phyloP scores from a whole-genome alignment of 805 yeast species.

The Diddensiella transvaalensis region DNA sequence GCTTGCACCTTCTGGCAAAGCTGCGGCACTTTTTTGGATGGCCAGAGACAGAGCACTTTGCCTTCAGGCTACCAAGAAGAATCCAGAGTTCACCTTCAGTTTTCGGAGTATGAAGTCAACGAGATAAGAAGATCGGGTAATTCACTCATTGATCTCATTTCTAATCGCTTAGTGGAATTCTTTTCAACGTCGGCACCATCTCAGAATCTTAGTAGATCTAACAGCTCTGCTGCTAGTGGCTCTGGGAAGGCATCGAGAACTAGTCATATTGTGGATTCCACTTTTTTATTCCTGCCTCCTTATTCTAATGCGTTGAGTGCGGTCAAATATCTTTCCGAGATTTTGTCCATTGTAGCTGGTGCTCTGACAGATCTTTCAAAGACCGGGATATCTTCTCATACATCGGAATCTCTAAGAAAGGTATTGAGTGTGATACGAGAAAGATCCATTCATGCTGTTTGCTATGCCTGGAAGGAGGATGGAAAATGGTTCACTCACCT shows the following conservation, averaged over 20 bases:
- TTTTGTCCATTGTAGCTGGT: constrained; percentile 33
- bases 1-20: constrained; percentile 52
- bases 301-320: constrained; percentile 60
- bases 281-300: constrained; percentile 61
- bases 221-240: too few species aligned
- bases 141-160: constrained; percentile 37
- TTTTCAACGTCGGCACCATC: constrained; percentile 19
- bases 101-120: constrained; percentile 43
- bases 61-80: constrained; percentile 41
- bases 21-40: constrained; percentile 51
- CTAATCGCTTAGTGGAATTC: constrained; percentile 25
- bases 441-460: constrained; percentile 45
- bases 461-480: constrained; percentile 52
- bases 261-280: constrained; percentile 14
- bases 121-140: constrained; percentile 40
- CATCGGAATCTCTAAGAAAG: constrained; percentile 38
- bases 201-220: background rate
- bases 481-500: constrained; percentile 35
- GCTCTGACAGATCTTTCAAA: constrained; percentile 44
- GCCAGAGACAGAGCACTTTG: constrained; percentile 42
- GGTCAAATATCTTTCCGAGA: constrained; percentile 46
- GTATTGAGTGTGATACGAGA: constrained; percentile 39
- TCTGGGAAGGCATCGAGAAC: background rate
- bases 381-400: constrained; percentile 39
- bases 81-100: constrained; percentile 37